Evolutionary conservation across 306 rosid species (phyloP).

Genomic region (Trifolium subterraneum): DNA sequence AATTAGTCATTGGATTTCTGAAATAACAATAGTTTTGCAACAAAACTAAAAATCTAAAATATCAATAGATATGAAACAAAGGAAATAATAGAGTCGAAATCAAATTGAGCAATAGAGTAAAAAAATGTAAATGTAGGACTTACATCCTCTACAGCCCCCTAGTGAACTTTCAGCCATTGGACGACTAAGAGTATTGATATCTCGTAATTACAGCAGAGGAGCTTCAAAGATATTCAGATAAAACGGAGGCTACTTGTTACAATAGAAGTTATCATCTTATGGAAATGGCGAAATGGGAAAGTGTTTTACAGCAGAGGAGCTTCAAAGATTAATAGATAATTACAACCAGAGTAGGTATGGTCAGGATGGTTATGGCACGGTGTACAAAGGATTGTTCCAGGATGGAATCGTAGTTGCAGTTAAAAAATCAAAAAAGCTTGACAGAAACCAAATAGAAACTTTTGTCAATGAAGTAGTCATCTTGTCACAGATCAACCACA

Average conservation of each 20-base stretch:
- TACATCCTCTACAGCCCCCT: background rate
- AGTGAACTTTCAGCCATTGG: background rate
- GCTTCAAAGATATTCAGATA: too few relatives aligned
- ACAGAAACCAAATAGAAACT: conserved; percentile 43
- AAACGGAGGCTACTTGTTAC: too few relatives aligned
- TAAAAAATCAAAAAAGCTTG: conserved; percentile 49
- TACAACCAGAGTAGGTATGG: conserved; percentile 48
- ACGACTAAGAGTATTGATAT: background rate
- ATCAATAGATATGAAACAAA: too few relatives aligned
- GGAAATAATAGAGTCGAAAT: too few relatives aligned
- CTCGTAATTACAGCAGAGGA: too few relatives aligned
- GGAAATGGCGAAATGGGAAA: too few relatives aligned
- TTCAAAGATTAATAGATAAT: conserved; percentile 48
- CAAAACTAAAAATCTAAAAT: too few relatives aligned
- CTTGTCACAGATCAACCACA: conserved; percentile 63
- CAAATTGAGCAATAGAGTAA: too few relatives aligned
- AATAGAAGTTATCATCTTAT: too few relatives aligned
- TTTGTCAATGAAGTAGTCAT: conserved; percentile 58
- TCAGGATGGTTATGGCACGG: conserved; percentile 47
- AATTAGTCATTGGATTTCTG: too few relatives aligned
- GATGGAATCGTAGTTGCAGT: conserved; percentile 54
- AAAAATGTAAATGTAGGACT: background rate
- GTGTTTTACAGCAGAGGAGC: too few relatives aligned
- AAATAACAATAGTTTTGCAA: too few relatives aligned
- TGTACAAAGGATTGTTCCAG: conserved; percentile 51